phyloP scores from a whole-genome alignment of 139 green algal species.

The Coccomyxa sp. region DNA sequence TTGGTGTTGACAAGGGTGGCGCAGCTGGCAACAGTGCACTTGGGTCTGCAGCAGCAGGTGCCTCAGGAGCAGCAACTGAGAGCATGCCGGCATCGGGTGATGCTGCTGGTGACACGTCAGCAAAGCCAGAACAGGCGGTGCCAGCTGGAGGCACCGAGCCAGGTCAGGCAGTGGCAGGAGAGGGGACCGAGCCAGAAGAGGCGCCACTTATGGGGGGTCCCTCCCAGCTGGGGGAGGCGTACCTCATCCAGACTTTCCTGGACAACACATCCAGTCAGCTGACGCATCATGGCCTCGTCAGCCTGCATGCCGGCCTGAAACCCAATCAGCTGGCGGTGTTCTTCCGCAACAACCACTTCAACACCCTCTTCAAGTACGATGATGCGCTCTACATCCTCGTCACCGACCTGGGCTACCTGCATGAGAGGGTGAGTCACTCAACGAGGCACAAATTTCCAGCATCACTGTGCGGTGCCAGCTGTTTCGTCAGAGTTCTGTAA shows the following conservation, averaged over 20 bases:
- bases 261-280: slow-evolving; percentile 76
- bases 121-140: too few species aligned
- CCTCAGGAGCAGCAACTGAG: too few species aligned
- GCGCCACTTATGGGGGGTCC: too few species aligned
- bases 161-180: too few species aligned
- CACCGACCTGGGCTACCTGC: slow-evolving; percentile 72
- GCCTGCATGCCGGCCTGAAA: slow-evolving; percentile 30
- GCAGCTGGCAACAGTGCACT: too few species aligned
- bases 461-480: background rate
- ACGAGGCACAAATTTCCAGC: background rate
- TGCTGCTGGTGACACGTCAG: too few species aligned
- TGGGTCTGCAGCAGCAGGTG: too few species aligned
- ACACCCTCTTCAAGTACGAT: slow-evolving; percentile 70
- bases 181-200: too few species aligned
- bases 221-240: background rate
- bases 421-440: slow-evolving; percentile 1
- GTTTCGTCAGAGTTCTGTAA: background rate
- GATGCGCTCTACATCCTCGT: slow-evolving; percentile 80
- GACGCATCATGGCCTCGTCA: slow-evolving; percentile 65
- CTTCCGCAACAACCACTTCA: slow-evolving; percentile 97
- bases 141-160: too few species aligned
- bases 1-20: too few species aligned
- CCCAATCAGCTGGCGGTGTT: slow-evolving; percentile 80
- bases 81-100: too few species aligned
- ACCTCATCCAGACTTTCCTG: slow-evolving; percentile 62